phyloP scores from a whole-genome alignment of 768 basidiomycete species.

The Xerocomus spinulosus region DNA sequence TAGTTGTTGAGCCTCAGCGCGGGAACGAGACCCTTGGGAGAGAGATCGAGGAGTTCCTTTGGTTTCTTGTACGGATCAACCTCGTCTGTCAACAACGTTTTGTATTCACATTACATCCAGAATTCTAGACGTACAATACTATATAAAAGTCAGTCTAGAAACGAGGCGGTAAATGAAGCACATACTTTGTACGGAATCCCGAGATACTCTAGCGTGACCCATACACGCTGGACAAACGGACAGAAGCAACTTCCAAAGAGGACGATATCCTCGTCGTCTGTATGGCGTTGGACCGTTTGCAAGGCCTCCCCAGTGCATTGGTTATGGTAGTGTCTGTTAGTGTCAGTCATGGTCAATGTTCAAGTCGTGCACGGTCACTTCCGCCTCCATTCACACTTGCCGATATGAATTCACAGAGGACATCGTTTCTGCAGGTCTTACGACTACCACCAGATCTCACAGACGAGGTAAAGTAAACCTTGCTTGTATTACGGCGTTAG shows the following conservation, averaged over 20 bases:
- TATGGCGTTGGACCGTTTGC: constrained; percentile 50
- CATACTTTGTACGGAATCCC: constrained; percentile 65
- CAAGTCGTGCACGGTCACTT: neutral
- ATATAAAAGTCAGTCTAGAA: neutral
- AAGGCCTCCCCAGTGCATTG: constrained; percentile 49
- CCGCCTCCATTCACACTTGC: neutral
- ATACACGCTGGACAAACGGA: constrained; percentile 79
- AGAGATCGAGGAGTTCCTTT: constrained; percentile 69
- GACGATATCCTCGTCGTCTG: constrained; percentile 47
- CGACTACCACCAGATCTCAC: constrained; percentile 18
- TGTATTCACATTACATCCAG: neutral
- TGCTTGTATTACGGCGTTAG: neutral
- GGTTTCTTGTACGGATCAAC: constrained; percentile 84
- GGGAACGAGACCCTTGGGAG: constrained; percentile 80
- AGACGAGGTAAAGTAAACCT: constrained; percentile 18
- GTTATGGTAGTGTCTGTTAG: constrained; percentile 38
- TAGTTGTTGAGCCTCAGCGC: constrained; percentile 53
- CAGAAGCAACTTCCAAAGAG: constrained; percentile 75
- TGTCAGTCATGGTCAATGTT: constrained; percentile 28
- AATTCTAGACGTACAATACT: constrained; percentile 38
- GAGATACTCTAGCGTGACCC: constrained; percentile 70
- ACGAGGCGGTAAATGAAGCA: neutral
- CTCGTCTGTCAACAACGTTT: constrained; percentile 46
- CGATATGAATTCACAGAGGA: neutral
- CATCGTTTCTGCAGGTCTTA: constrained; percentile 16